Evolutionary conservation across 495 filamentous ascomycete genomes (phyloP).

Genomic region (Lepraria neglecta): DNA sequence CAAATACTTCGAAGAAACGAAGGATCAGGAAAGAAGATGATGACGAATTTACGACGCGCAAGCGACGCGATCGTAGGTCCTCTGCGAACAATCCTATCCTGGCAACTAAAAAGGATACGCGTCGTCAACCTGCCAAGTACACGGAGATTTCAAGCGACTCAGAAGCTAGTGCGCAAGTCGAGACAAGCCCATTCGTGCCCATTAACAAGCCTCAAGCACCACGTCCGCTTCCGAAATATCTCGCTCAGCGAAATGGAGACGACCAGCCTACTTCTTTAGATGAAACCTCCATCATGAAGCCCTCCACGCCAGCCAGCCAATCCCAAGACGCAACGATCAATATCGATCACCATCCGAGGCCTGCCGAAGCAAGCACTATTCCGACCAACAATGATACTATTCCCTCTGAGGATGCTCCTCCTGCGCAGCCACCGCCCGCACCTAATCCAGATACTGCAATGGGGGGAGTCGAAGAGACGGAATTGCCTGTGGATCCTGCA

Average conservation of each 20-base stretch:
- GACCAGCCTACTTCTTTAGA: conserved; percentile 9
- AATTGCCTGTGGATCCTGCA: background rate
- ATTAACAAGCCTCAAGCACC: conserved; percentile 50
- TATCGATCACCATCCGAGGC: no score
- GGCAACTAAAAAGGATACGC: conserved; percentile 6
- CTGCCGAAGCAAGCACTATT: background rate
- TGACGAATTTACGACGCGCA: conserved; percentile 23
- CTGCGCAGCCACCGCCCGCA: no score
- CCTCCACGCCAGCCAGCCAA: background rate
- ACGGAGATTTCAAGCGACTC: conserved; percentile 25
- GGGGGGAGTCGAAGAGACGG: background rate
- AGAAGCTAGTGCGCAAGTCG: conserved; percentile 15
- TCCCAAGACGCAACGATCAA: background rate
- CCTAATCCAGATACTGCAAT: background rate
- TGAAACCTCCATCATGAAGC: background rate
- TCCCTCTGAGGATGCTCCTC: background rate
- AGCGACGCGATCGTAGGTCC: conserved; percentile 15
- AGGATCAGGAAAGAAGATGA: conserved; percentile 22
- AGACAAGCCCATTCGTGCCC: conserved; percentile 11
- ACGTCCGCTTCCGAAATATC: conserved; percentile 24
- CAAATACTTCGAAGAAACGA: conserved; percentile 16
- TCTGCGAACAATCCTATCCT: background rate
- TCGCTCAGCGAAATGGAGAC: conserved; percentile 21
- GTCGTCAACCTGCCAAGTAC: conserved; percentile 13
- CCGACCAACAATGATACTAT: background rate